A percentile compares a stretch with the other conserved stretches of the same genome.
phyloP scores from a whole-genome alignment of 2,329 filamentous ascomycete genomes.

The Botrytis fragariae region DNA sequence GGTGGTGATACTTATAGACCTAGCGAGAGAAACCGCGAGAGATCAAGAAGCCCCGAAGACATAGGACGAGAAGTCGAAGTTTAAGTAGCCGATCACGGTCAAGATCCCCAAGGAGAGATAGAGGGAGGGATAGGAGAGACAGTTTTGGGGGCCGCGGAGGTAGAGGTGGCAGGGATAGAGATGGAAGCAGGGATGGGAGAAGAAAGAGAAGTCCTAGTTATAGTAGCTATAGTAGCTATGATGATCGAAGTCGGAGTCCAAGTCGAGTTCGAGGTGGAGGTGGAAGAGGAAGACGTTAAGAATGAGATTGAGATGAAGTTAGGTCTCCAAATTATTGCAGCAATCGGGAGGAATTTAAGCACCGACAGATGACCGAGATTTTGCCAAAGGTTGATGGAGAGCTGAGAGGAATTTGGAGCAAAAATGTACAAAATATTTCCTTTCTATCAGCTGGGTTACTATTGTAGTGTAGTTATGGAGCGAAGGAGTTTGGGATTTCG shows the following conservation, averaged over 20 bases:
- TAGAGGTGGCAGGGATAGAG: slow-evolving; percentile 27
- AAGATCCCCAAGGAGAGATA: slow-evolving; percentile 8
- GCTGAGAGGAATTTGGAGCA: not conserved
- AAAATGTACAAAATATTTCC: slow-evolving; percentile 1
- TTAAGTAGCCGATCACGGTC: slow-evolving; percentile 7
- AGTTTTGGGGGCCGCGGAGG: slow-evolving; percentile 12
- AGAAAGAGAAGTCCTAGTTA: slow-evolving; percentile 61
- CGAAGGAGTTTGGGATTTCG: slow-evolving; percentile 10
- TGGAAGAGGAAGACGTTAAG: slow-evolving; percentile 1
- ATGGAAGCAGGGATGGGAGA: slow-evolving; percentile 37
- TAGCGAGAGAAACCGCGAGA: slow-evolving; percentile 5
- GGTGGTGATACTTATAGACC: slow-evolving; percentile 15
- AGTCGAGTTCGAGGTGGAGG: slow-evolving; percentile 34
- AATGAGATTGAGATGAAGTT: not conserved
- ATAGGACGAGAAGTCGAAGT: slow-evolving; percentile 14
- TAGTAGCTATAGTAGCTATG: slow-evolving; percentile 58
- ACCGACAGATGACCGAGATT: not conserved
- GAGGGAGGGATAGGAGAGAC: slow-evolving; percentile 3
- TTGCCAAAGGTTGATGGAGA: not conserved
- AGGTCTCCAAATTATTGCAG: not conserved
- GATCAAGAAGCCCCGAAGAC: slow-evolving; percentile 15
- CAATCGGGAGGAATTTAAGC: not conserved
- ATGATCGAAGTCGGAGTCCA: slow-evolving; percentile 44
- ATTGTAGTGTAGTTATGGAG: slow-evolving; percentile 4
- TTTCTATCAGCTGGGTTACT: not conserved